Evolutionary conservation across 768 basidiomycete genomes (phyloP).

Genomic region (Pleurotus tuoliensis): DNA sequence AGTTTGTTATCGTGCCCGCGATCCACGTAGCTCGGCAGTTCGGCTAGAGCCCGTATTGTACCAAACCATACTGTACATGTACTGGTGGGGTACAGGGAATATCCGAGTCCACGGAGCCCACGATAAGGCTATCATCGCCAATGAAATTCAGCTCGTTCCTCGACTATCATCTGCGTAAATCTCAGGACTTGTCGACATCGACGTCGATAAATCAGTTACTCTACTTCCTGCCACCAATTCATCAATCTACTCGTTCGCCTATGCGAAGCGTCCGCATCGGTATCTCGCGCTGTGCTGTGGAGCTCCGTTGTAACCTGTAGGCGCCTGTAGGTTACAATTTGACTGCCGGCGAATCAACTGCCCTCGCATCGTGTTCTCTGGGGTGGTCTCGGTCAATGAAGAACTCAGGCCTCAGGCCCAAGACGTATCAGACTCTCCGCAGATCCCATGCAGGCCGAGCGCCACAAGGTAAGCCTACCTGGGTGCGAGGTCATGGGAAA

Average conservation of each 20-base stretch:
- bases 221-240: neutral
- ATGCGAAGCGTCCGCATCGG: neutral
- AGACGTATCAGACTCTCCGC: no score
- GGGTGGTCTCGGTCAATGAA: no score
- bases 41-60: no score
- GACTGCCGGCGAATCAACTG: neutral
- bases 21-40: no score
- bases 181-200: neutral
- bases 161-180: neutral
- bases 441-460: no score
- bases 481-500: no score
- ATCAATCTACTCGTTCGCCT: neutral
- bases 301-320: no score
- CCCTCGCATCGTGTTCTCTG: neutral
- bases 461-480: no score
- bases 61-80: no score
- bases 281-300: no score
- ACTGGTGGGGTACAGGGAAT: neutral
- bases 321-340: neutral
- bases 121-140: neutral
- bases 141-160: neutral
- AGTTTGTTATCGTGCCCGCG: no score
- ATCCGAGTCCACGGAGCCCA: neutral
- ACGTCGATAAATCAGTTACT: neutral
- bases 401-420: no score